A percentile compares a stretch with the other conserved stretches of the same genome.
Conservation (phyloP, 441 rosid species). For the Biscutella laevigata region DNA sequence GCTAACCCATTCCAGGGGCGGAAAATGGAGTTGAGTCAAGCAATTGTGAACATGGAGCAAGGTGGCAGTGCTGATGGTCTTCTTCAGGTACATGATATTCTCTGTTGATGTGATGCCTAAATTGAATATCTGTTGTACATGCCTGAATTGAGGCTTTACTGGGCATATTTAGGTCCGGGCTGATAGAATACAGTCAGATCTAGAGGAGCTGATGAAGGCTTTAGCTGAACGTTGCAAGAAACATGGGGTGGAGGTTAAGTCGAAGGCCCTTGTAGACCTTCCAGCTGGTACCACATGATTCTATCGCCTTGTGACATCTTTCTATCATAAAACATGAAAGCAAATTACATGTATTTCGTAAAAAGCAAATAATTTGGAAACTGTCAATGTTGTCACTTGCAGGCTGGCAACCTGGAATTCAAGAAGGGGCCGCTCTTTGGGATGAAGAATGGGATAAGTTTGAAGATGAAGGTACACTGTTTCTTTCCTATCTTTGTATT, state of each 20-base stretch:
- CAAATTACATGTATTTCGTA: not conserved
- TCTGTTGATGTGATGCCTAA: slow-evolving; percentile 14
- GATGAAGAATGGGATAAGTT: slow-evolving; percentile 99
- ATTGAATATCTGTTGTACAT: slow-evolving; percentile 10
- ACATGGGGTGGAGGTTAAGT: slow-evolving; percentile 70
- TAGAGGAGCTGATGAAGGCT: slow-evolving; percentile 81
- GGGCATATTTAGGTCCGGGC: slow-evolving; percentile 69
- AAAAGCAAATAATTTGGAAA: slow-evolving; percentile 17
- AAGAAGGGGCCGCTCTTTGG: slow-evolving; percentile 80
- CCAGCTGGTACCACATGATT: slow-evolving; percentile 54
- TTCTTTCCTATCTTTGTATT: not conserved
- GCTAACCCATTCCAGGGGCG: slow-evolving; percentile 50
- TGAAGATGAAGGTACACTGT: slow-evolving; percentile 81
- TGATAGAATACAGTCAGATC: slow-evolving; percentile 88
- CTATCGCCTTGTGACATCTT: not conserved
- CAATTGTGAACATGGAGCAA: slow-evolving; percentile 78
- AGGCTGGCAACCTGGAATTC: slow-evolving; percentile 99
- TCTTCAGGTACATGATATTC: slow-evolving; percentile 59
- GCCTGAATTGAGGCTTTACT: slow-evolving; percentile 20
- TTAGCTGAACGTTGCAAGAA: slow-evolving; percentile 73
- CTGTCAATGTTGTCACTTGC: slow-evolving; percentile 27
- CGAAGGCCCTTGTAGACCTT: slow-evolving; percentile 76
- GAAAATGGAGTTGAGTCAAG: slow-evolving; percentile 79
- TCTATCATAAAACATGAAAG: not conserved
- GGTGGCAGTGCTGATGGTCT: slow-evolving; percentile 97